Evolutionary conservation across 1,284 basidiomycete species (phyloP).

Genomic region (Melampsora americana): DNA sequence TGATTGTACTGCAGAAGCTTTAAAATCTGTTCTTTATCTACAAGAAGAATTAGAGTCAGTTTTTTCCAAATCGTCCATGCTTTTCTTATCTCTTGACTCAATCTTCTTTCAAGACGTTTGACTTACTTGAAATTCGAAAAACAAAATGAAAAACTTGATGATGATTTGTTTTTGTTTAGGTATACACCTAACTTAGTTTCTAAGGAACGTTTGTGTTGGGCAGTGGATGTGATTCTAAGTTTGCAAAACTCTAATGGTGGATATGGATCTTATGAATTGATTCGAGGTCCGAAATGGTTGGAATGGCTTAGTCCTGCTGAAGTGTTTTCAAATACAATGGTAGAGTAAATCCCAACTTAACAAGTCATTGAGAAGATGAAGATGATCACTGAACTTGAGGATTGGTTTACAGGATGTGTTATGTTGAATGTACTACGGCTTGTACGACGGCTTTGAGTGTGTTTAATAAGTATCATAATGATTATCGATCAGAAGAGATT

Average conservation of each 20-base stretch:
- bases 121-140: too few relatives aligned
- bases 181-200: conserved; percentile 72
- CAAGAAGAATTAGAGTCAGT: conserved; percentile 73
- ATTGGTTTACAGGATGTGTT: conserved; percentile 69
- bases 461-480: conserved; percentile 74
- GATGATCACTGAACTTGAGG: not conserved
- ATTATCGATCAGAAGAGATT: conserved; percentile 77
- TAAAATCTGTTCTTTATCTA: conserved; percentile 88
- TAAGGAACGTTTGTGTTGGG: conserved; percentile 72
- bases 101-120: too few relatives aligned
- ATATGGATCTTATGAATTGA: conserved; percentile 88
- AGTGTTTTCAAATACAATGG: conserved; percentile 62
- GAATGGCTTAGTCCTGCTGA: conserved; percentile 87
- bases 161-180: conserved; percentile 54
- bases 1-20: conserved; percentile 91
- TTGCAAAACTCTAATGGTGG: conserved; percentile 88
- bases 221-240: conserved; percentile 79
- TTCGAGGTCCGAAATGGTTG: conserved; percentile 74
- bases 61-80: too few relatives aligned
- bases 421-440: conserved; percentile 94
- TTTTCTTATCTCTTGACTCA: too few relatives aligned
- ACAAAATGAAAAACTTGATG: too few relatives aligned
- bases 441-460: conserved; percentile 76
- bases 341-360: conserved; percentile 16
- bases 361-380: not conserved